A percentile compares a stretch with the other conserved stretches of the same genome.
Conservation (phyloP, 371 early-diverging fungal genomes). For the Mucor piriformis region DNA sequence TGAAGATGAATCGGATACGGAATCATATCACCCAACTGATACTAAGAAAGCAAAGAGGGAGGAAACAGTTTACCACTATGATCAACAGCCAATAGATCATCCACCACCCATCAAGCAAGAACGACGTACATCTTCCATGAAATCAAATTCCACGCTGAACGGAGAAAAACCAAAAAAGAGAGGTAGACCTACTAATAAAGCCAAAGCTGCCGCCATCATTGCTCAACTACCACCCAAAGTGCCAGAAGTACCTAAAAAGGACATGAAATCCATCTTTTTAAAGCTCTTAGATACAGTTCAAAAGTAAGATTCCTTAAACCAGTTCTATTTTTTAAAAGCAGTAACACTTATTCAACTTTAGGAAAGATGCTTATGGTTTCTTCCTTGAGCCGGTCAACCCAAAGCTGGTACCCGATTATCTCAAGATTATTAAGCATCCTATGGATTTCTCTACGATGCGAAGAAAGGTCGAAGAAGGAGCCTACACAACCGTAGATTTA, state of each 20-base stretch:
- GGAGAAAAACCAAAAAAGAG: constrained; percentile 47
- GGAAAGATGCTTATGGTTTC: constrained; percentile 70
- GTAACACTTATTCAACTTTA: too few relatives aligned
- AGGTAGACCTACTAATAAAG: constrained; percentile 40
- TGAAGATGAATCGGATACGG: constrained; percentile 5
- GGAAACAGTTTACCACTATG: background rate
- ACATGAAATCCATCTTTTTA: constrained; percentile 47
- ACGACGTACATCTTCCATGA: constrained; percentile 18
- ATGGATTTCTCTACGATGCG: constrained; percentile 78
- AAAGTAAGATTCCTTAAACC: too few relatives aligned
- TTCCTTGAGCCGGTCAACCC: constrained; percentile 87
- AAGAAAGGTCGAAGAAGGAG: constrained; percentile 52
- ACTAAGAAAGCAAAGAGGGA: constrained; percentile 4
- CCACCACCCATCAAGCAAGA: constrained; percentile 10
- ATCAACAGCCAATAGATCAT: constrained; percentile 1
- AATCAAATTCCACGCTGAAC: constrained; percentile 8
- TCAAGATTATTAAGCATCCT: constrained; percentile 69
- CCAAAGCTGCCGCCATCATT: constrained; percentile 23
- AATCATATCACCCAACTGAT: constrained; percentile 27
- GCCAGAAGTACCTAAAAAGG: constrained; percentile 36
- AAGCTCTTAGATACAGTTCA: constrained; percentile 56
- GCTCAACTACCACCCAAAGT: constrained; percentile 33
- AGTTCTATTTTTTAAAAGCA: too few relatives aligned
- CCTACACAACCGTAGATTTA: constrained; percentile 55
- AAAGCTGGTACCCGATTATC: constrained; percentile 74